Conservation (phyloP, 2,329 filamentous ascomycete genomes). For the Pseudogymnoascus sp. region DNA sequence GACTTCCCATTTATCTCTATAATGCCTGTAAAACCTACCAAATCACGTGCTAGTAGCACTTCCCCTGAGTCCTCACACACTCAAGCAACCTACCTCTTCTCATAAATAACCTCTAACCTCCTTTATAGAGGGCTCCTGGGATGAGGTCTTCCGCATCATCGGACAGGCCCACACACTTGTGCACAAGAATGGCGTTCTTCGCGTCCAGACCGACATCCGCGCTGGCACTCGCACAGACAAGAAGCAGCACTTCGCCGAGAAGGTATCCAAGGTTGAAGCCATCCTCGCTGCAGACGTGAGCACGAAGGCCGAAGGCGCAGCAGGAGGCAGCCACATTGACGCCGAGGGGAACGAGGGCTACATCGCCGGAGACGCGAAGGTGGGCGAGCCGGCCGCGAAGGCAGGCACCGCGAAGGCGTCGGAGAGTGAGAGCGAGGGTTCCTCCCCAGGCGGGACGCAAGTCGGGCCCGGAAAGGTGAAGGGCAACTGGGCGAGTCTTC, state of each 20-base stretch:
- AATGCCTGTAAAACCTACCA: not conserved
- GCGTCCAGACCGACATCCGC: constrained; percentile 85
- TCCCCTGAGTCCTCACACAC: not conserved
- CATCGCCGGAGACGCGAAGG: not conserved
- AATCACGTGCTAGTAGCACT: not conserved
- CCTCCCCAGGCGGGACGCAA: not conserved
- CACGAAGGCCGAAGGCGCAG: constrained; percentile 4
- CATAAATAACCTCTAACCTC: constrained; percentile 12
- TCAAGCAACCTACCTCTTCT: not conserved
- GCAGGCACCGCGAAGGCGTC: not conserved
- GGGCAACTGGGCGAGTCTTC: not conserved
- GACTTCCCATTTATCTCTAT: not conserved
- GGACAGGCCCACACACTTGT: constrained; percentile 79
- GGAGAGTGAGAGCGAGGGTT: not conserved
- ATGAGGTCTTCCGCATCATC: constrained; percentile 75
- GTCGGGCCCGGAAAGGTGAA: constrained; percentile 11
- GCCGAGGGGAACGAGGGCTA: constrained; percentile 1
- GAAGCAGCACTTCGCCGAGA: constrained; percentile 28
- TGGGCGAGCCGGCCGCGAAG: not conserved
- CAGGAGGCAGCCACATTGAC: constrained; percentile 6
- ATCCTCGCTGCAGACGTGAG: constrained; percentile 25
- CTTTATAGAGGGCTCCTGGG: constrained; percentile 78
- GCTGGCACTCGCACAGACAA: constrained; percentile 57
- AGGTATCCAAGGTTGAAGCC: constrained; percentile 28
- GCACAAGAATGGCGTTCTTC: constrained; percentile 67